These are phyloP conservation scores for Dorcoceras hygrometricum DNA, from an alignment of 257 asterid species.

Conservation along the genomic window DNA sequence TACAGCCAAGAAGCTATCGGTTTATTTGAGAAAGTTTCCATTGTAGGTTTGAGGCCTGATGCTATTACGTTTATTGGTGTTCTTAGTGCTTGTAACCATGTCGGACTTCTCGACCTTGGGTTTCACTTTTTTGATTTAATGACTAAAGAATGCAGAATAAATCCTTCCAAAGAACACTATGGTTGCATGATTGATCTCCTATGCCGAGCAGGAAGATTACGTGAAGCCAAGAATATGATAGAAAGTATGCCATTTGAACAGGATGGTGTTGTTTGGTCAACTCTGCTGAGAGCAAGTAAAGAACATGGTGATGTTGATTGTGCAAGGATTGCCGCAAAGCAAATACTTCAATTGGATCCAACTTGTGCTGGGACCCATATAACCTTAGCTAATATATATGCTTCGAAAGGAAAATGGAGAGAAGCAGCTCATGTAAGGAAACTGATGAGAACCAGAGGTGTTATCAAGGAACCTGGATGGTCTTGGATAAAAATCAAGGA, in stretches of 20 bases:
- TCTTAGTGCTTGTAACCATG: slow-evolving; percentile 86
- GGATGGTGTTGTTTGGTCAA: slow-evolving; percentile 90
- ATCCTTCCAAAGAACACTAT: slow-evolving; percentile 71
- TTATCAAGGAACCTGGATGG: slow-evolving; percentile 90
- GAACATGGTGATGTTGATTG: slow-evolving; percentile 67
- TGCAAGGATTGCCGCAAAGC: slow-evolving; percentile 67
- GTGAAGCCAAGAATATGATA: slow-evolving; percentile 75
- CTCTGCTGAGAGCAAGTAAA: slow-evolving; percentile 70
- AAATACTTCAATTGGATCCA: slow-evolving; percentile 61
- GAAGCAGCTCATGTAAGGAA: slow-evolving; percentile 81
- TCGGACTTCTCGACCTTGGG: slow-evolving; percentile 69
- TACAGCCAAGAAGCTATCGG: slow-evolving; percentile 67
- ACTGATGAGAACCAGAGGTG: slow-evolving; percentile 73
- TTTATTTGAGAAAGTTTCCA: slow-evolving; percentile 53
- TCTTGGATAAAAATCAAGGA: slow-evolving; percentile 74
- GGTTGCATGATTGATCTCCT: slow-evolving; percentile 96
- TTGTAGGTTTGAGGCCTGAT: slow-evolving; percentile 65
- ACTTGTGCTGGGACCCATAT: slow-evolving; percentile 79
- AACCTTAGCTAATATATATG: slow-evolving; percentile 68
- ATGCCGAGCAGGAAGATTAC: slow-evolving; percentile 75
- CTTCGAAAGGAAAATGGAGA: slow-evolving; percentile 71
- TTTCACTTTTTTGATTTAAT: slow-evolving; percentile 60
- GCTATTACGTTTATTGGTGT: slow-evolving; percentile 74
- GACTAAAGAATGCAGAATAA: slow-evolving; percentile 49
- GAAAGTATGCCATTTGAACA: slow-evolving; percentile 63